Evolutionary conservation across 768 basidiomycete genomes (phyloP).

Genomic region (Russula emetica): DNA sequence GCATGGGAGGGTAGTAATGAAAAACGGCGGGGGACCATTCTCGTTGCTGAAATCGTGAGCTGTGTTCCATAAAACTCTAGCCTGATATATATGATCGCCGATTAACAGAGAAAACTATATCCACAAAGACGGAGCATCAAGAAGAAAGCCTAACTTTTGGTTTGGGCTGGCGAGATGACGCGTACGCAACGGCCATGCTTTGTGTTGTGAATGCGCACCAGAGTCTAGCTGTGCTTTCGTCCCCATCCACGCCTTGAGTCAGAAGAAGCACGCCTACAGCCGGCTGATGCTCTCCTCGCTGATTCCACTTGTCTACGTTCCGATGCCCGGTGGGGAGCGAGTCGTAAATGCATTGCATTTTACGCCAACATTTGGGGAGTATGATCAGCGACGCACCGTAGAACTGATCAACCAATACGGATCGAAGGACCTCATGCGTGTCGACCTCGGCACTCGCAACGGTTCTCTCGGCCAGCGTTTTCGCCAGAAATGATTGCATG

Average conservation of each 20-base stretch:
- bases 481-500: slow-evolving; percentile 52
- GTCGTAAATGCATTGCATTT: not conserved
- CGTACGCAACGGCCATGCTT: slow-evolving; percentile 77
- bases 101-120: not conserved
- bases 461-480: slow-evolving; percentile 44
- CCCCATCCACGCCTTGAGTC: slow-evolving; percentile 41
- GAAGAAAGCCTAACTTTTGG: slow-evolving; percentile 47
- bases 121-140: not conserved
- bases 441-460: slow-evolving; percentile 44
- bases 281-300: slow-evolving; percentile 43
- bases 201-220: slow-evolving; percentile 84
- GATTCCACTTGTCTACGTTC: slow-evolving; percentile 36
- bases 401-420: slow-evolving; percentile 46
- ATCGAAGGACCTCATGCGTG: slow-evolving; percentile 51
- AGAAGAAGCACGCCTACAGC: slow-evolving; percentile 63
- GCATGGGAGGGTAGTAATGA: slow-evolving; percentile 51
- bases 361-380: not conserved
- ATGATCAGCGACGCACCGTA: slow-evolving; percentile 40
- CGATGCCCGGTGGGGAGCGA: not conserved
- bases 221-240: slow-evolving; percentile 48
- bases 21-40: slow-evolving; percentile 41
- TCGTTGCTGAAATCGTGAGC: slow-evolving; percentile 21
- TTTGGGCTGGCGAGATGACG: slow-evolving; percentile 48
- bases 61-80: slow-evolving; percentile 36
- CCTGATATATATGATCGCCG: slow-evolving; percentile 31